phyloP scores from a whole-genome alignment of 306 rosid species.

The Trifolium repens region DNA sequence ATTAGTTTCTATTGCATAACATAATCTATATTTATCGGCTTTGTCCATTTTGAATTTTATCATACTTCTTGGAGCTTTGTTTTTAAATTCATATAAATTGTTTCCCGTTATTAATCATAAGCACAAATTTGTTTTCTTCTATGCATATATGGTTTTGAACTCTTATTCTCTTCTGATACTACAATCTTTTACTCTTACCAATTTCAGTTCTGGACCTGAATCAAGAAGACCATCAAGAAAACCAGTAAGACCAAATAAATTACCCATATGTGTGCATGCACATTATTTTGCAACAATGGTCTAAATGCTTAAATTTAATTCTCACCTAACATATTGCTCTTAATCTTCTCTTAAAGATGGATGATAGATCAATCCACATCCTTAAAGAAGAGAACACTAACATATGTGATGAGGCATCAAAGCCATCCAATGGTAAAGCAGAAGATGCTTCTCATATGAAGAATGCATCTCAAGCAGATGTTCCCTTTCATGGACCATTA shows the following conservation, averaged over 20 bases:
- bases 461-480: conserved; percentile 85
- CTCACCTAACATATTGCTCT: conserved; percentile 32
- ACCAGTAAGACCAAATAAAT: conserved; percentile 70
- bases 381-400: conserved; percentile 53
- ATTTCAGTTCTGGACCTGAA: conserved; percentile 71
- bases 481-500: conserved; percentile 83
- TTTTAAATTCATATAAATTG: neutral
- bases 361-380: conserved; percentile 48
- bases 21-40: neutral
- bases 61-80: neutral
- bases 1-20: conserved; percentile 8
- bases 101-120: conserved; percentile 4
- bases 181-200: conserved; percentile 27
- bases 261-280: conserved; percentile 55
- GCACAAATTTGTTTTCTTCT: neutral
- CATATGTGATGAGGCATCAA: conserved; percentile 51
- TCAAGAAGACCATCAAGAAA: conserved; percentile 78
- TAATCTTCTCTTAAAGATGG: conserved; percentile 47
- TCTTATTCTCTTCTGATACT: conserved; percentile 38
- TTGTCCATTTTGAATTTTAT: conserved; percentile 23
- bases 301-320: conserved; percentile 17
- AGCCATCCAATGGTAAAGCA: conserved; percentile 54
- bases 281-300: neutral
- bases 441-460: conserved; percentile 73
- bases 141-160: conserved; percentile 25